Evolutionary conservation across 106 monocot species (phyloP).

Genomic region (Acorus calamus): DNA sequence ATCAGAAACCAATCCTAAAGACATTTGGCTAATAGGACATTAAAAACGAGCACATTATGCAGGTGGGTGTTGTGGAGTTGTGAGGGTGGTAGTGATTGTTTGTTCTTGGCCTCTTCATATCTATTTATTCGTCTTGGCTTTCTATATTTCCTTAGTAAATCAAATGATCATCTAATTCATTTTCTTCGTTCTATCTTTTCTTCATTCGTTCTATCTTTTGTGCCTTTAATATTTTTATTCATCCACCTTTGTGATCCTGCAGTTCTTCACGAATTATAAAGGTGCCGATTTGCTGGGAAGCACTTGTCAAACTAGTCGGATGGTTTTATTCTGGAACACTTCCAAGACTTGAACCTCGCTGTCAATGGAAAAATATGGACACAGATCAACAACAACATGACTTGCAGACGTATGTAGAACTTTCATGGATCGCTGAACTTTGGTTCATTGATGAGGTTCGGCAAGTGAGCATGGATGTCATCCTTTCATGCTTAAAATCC

Average conservation of each 20-base stretch:
- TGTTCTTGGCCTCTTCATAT: too few species aligned
- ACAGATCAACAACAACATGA: slow-evolving; percentile 27
- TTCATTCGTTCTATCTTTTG: too few species aligned
- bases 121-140: too few species aligned
- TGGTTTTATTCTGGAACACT: slow-evolving; percentile 69
- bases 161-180: too few species aligned
- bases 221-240: too few species aligned
- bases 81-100: too few species aligned
- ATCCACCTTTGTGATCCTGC: slow-evolving; percentile 1
- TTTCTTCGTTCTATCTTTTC: too few species aligned
- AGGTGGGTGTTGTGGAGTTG: too few species aligned
- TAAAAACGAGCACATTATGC: too few species aligned
- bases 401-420: slow-evolving; percentile 53
- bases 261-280: slow-evolving; percentile 45
- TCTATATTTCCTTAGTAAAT: too few species aligned
- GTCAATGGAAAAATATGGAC: slow-evolving; percentile 58
- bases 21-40: too few species aligned
- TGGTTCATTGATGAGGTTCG: slow-evolving; percentile 62
- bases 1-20: too few species aligned
- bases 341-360: slow-evolving; percentile 33
- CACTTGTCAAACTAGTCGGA: slow-evolving; percentile 42
- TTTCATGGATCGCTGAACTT: slow-evolving; percentile 59
- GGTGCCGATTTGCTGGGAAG: slow-evolving; percentile 56
- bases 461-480: slow-evolving; percentile 23
- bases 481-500: slow-evolving; percentile 29